phyloP scores from a whole-genome alignment of 2,329 filamentous ascomycete genomes.

The Colletotrichum aenigma region DNA sequence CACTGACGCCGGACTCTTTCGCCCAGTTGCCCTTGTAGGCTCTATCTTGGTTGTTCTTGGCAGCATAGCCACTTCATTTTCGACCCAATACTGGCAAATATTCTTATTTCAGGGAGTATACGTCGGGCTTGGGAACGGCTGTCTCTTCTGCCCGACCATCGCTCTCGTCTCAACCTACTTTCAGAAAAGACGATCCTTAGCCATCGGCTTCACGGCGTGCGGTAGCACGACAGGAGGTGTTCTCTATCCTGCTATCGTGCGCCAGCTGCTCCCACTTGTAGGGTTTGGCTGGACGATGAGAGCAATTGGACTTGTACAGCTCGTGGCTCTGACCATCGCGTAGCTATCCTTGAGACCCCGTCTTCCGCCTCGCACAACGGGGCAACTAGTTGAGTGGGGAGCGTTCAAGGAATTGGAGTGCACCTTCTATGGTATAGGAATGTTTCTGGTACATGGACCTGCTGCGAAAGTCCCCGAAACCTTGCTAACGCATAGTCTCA shows the following conservation, averaged over 20 bases:
- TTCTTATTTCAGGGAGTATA: slow-evolving; percentile 59
- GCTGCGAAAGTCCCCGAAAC: rapidly evolving
- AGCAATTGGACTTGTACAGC: slow-evolving; percentile 62
- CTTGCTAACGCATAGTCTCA: neutral
- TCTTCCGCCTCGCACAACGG: slow-evolving; percentile 43
- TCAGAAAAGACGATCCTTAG: slow-evolving; percentile 57
- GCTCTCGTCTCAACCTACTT: slow-evolving; percentile 73
- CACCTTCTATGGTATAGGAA: slow-evolving; percentile 39
- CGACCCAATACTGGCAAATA: slow-evolving; percentile 57
- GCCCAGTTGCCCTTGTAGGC: slow-evolving; percentile 43
- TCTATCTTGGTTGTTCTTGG: slow-evolving; percentile 46
- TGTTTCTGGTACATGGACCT: slow-evolving; percentile 29
- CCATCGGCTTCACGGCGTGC: slow-evolving; percentile 65
- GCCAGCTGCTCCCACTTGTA: slow-evolving; percentile 56
- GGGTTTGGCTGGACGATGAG: slow-evolving; percentile 66
- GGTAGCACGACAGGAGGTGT: slow-evolving; percentile 63
- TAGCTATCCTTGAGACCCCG: slow-evolving; percentile 43
- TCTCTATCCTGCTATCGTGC: slow-evolving; percentile 61
- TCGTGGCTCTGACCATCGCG: slow-evolving; percentile 43
- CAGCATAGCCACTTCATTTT: slow-evolving; percentile 49
- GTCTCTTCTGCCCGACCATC: slow-evolving; percentile 67
- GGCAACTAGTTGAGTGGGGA: slow-evolving; percentile 45
- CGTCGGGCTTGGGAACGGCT: slow-evolving; percentile 63
- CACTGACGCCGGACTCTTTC: slow-evolving; percentile 59
- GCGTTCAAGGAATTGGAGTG: slow-evolving; percentile 50